Conservation (phyloP, 2,329 filamentous ascomycete species). For the Zymoseptoria ardabiliae region DNA sequence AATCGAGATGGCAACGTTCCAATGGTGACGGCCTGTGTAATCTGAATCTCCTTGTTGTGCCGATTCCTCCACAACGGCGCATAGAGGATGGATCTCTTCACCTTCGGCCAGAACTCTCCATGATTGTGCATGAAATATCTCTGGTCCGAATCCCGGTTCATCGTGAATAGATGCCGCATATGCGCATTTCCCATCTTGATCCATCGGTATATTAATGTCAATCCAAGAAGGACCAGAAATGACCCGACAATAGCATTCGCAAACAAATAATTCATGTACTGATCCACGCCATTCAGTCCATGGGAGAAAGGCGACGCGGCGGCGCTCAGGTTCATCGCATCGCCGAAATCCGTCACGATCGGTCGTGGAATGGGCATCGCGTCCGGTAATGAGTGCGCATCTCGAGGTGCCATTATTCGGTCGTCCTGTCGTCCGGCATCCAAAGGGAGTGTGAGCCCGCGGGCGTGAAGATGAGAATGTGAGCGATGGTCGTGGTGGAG, state of each 20-base stretch:
- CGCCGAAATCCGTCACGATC: constrained; percentile 12
- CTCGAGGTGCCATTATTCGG: constrained; percentile 13
- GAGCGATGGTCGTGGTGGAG: background rate
- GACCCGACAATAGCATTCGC: constrained; percentile 35
- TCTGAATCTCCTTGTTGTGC: constrained; percentile 67
- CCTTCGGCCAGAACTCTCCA: constrained; percentile 46
- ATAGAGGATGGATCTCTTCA: constrained; percentile 58
- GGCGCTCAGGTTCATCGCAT: constrained; percentile 14
- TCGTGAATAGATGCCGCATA: constrained; percentile 39
- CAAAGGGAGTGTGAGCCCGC: background rate
- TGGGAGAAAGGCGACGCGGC: constrained; percentile 26
- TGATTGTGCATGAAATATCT: constrained; percentile 42
- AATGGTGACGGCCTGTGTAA: constrained; percentile 60
- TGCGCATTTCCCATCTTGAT: constrained; percentile 37
- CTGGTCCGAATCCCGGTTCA: constrained; percentile 37
- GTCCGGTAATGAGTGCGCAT: constrained; percentile 10
- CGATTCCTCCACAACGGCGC: constrained; percentile 66
- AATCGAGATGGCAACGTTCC: constrained; percentile 75
- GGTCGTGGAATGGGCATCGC: constrained; percentile 8
- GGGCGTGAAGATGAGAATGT: background rate
- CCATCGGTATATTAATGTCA: constrained; percentile 37
- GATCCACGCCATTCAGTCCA: constrained; percentile 43
- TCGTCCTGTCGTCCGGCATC: constrained; percentile 1
- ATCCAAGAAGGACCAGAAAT: constrained; percentile 31
- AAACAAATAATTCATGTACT: constrained; percentile 41